Evolutionary conservation across 2,329 filamentous ascomycete genomes (phyloP).

Genomic region (Aspergillus arachidicola): DNA sequence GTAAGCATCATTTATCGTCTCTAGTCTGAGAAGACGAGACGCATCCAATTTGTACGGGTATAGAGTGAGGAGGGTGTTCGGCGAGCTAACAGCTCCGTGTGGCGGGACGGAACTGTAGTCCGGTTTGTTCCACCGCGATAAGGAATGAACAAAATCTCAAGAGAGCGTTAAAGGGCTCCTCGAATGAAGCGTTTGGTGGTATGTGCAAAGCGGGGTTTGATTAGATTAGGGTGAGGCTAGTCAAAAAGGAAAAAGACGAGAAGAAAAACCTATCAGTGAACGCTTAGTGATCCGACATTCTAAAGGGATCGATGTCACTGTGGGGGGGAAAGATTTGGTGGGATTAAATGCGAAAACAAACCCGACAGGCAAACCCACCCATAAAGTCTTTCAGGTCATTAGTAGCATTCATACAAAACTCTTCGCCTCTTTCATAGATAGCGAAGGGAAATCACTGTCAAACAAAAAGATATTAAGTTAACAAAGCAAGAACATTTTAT

Average conservation of each 20-base stretch:
- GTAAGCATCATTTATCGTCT: constrained; percentile 47
- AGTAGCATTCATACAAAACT: not conserved
- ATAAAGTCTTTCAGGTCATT: not conserved
- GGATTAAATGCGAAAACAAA: not conserved
- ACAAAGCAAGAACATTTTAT: not conserved
- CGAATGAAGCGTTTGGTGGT: not conserved
- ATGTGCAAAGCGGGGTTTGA: not conserved
- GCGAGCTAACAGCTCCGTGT: constrained; percentile 11
- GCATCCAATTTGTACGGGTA: constrained; percentile 28
- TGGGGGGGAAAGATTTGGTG: constrained; percentile 13
- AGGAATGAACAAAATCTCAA: not conserved
- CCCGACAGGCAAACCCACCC: not conserved
- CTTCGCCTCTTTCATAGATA: not conserved
- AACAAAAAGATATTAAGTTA: not conserved
- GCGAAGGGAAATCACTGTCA: not conserved
- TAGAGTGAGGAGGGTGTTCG: not conserved
- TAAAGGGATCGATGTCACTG: constrained; percentile 21
- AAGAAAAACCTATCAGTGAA: constrained; percentile 8
- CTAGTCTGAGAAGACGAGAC: constrained; percentile 20
- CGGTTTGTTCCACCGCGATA: constrained; percentile 6
- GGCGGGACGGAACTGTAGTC: constrained; percentile 11
- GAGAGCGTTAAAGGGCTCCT: not conserved
- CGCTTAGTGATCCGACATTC: constrained; percentile 18
- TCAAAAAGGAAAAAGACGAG: not conserved
- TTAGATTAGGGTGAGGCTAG: not conserved